A percentile compares a stretch with the other conserved stretches of the same genome.
Evolutionary conservation across 352 stramenopile genomes (phyloP).

Genomic region (Pythium insidiosum): DNA sequence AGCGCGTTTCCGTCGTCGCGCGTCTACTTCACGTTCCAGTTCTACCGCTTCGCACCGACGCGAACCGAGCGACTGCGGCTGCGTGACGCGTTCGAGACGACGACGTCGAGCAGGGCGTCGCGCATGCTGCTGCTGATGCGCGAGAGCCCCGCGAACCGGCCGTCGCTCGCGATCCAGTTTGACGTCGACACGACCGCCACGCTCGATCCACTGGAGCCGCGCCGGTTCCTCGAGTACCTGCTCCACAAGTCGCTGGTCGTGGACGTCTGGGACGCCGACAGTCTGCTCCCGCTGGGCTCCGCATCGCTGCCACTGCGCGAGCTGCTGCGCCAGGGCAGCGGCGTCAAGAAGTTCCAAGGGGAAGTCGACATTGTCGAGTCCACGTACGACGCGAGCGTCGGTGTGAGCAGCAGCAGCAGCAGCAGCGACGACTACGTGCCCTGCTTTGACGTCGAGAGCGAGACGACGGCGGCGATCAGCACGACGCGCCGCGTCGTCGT

Average conservation of each 20-base stretch:
- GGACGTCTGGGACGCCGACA: constrained; percentile 92
- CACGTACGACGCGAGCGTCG: too few species aligned
- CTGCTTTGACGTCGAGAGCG: too few species aligned
- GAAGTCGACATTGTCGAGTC: constrained; percentile 58
- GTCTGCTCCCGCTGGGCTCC: constrained; percentile 83
- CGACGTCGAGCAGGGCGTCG: constrained; percentile 7
- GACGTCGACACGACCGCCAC: constrained; percentile 60
- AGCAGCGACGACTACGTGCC: too few species aligned
- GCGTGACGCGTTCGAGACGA: constrained; percentile 39
- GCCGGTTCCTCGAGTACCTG: constrained; percentile 84
- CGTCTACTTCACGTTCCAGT: constrained; percentile 91
- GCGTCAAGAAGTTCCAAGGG: constrained; percentile 84
- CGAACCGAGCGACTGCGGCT: constrained; percentile 76
- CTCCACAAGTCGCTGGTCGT: constrained; percentile 79
- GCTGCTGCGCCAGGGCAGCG: constrained; percentile 85
- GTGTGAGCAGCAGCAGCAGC: too few species aligned
- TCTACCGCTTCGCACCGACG: constrained; percentile 86
- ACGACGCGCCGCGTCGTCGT: too few species aligned
- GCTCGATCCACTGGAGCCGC: constrained; percentile 55
- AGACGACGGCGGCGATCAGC: too few species aligned
- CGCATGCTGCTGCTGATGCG: constrained; percentile 61
- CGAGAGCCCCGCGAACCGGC: constrained; percentile 49
- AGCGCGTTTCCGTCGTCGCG: constrained; percentile 9
- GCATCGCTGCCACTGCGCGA: constrained; percentile 79
- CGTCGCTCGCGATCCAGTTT: constrained; percentile 66